Evolutionary conservation across 2,329 filamentous ascomycete species (phyloP), one percentile per base, ranked within the genome.

Genomic region (Claviceps capensis): DNA sequence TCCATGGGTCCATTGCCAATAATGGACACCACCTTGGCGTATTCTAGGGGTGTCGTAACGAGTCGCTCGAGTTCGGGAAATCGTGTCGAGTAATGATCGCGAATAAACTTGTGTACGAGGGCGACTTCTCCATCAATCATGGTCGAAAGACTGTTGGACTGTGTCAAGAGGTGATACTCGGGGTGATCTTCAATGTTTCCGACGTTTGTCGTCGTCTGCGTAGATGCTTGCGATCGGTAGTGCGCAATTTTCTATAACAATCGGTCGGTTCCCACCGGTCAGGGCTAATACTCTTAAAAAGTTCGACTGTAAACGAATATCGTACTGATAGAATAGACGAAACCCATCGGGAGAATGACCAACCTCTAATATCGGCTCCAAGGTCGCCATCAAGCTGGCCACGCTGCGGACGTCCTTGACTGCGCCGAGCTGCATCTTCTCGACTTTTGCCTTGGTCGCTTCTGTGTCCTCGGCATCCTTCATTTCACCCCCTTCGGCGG

Each of bases 61-160:
- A 98, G 79, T 19, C 78, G 78, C 67, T 98, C 93, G 42, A 98
- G 79, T 68, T 96, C 91, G 0, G 93, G 91, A 62, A 97, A 98
- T 55, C 91, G 82, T 17, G 86, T 78, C 9, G 90, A 95, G 71
- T 98, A 98, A 69, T 96, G 88, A 62, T 98, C 93, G 62, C 91
- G 82, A 54, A 96, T 88, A 67, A 88, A 94, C 70, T 98, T 98
- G 75, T 98, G 93, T 22, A 97, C 87, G 7, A 93, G 78, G 37
- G 86, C 86, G 46, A 97, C 86, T 67, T 97, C 91, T 63, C 87
- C 88, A 59, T 95, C 90, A 59, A 97, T 96, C 56, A 86, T 85
- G 5, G 91, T 94, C 0, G 93, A 95, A 7, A 95, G 77, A 23
- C 84, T 86, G 65, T 95, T 95, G 16, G 89, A 89, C 65, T 93